These are phyloP conservation scores for Zangia roseola DNA, from an alignment of 768 basidiomycete species.

Conservation along the genomic window DNA sequence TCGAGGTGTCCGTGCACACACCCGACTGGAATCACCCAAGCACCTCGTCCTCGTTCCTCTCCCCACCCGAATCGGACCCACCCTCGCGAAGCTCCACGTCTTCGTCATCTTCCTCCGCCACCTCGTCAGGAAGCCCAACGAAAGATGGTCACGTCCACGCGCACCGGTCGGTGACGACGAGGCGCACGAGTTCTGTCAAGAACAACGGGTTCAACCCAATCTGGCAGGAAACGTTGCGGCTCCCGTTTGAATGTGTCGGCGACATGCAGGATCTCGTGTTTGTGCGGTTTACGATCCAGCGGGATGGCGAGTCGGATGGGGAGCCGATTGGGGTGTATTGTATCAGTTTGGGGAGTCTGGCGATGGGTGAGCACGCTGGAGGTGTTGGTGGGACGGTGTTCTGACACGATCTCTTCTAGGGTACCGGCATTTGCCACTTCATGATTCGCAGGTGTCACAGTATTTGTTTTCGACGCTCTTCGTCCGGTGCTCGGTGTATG, in stretches of 20 bases:
- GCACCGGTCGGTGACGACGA: conserved; percentile 48
- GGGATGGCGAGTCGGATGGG: conserved; percentile 58
- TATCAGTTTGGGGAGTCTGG: conserved; percentile 65
- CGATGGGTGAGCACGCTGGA: conserved; percentile 51
- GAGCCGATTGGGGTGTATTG: conserved; percentile 75
- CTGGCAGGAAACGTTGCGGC: conserved; percentile 69
- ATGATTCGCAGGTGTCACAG: conserved; percentile 84
- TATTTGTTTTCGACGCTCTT: conserved; percentile 95
- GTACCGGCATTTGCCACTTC: conserved; percentile 86
- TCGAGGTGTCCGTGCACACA: conserved; percentile 75
- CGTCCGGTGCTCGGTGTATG: conserved; percentile 56
- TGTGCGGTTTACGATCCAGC: conserved; percentile 72
- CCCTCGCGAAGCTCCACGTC: conserved; percentile 7
- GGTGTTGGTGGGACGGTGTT: too few species aligned
- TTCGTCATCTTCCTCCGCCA: neutral
- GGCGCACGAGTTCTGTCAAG: conserved; percentile 62
- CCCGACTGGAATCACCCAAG: conserved; percentile 62
- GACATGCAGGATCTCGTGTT: conserved; percentile 84
- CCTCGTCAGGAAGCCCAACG: conserved; percentile 17
- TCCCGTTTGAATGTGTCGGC: conserved; percentile 77
- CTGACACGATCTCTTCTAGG: conserved; percentile 42
- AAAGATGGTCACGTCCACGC: conserved; percentile 12
- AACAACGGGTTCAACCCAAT: conserved; percentile 92
- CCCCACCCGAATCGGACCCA: conserved; percentile 2
- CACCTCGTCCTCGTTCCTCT: conserved; percentile 8